A percentile compares a stretch with the other conserved stretches of the same genome.
Evolutionary conservation across 1,139 yeast species (phyloP).

Genomic region (Debaryomycetaceae sp.): DNA sequence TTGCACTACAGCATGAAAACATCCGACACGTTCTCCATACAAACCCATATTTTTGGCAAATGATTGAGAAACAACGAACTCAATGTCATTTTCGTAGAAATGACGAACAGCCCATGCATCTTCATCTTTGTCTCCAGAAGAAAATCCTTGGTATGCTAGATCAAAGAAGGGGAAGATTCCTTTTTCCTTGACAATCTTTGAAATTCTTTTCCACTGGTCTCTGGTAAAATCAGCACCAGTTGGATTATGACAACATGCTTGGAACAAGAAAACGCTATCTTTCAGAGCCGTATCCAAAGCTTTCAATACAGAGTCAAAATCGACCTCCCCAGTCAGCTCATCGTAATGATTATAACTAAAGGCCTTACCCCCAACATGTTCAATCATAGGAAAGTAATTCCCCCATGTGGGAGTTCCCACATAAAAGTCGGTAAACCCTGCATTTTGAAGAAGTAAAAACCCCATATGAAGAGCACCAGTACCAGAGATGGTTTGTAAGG

Average conservation of each 20-base stretch:
- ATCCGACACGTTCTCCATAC: slow-evolving; percentile 44
- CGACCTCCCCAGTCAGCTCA: slow-evolving; percentile 22
- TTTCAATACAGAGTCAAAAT: slow-evolving; percentile 23
- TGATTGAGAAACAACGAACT: slow-evolving; percentile 38
- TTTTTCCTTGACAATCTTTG: slow-evolving; percentile 53
- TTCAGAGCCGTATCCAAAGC: slow-evolving; percentile 29
- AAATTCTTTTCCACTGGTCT: slow-evolving; percentile 76
- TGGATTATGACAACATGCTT: slow-evolving; percentile 96
- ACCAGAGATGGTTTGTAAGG: slow-evolving; percentile 43
- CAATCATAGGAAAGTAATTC: slow-evolving; percentile 37
- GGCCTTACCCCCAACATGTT: slow-evolving; percentile 25
- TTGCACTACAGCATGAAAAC: slow-evolving; percentile 34
- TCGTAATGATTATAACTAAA: slow-evolving; percentile 33
- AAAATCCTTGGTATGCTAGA: slow-evolving; percentile 93
- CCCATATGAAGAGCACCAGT: slow-evolving; percentile 45
- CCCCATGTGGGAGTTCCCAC: slow-evolving; percentile 43
- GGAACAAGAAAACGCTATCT: slow-evolving; percentile 52
- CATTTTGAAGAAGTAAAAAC: slow-evolving; percentile 21
- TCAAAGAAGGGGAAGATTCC: slow-evolving; percentile 75
- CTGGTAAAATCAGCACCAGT: slow-evolving; percentile 87
- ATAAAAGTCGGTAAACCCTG: slow-evolving; percentile 29
- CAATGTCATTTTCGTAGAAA: slow-evolving; percentile 20
- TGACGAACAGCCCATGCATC: slow-evolving; percentile 29
- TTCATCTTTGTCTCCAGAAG: slow-evolving; percentile 45
- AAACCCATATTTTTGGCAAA: slow-evolving; percentile 47